A percentile compares a stretch with the other conserved stretches of the same genome.
Evolutionary conservation across 345 rosid species (phyloP).

Genomic region (Atalantia buxifolia): DNA sequence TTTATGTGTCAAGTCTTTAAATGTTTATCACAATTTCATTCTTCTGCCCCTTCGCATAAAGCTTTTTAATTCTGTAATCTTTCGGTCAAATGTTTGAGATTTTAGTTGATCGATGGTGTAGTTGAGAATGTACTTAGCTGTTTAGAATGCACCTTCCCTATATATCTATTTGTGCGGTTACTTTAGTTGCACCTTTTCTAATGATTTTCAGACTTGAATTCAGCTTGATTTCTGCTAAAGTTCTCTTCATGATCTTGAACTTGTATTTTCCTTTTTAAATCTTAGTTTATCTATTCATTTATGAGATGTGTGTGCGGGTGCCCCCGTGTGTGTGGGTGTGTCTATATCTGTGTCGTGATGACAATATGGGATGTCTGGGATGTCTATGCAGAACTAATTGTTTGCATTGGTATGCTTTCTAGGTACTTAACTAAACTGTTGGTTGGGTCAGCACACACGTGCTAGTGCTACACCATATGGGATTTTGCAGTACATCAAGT

Average conservation of each 20-base stretch:
- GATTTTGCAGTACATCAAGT: neutral
- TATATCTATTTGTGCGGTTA: no score
- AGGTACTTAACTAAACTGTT: conserved; percentile 14
- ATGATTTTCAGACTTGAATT: neutral
- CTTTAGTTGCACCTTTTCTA: neutral
- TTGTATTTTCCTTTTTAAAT: neutral
- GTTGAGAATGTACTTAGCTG: no score
- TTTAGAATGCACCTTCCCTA: neutral
- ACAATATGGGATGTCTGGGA: neutral
- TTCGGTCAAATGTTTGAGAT: no score
- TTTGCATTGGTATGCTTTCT: neutral
- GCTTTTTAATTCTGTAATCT: no score
- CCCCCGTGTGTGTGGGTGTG: neutral
- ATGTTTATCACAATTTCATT: no score
- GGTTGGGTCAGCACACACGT: neutral
- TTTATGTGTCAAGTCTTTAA: no score
- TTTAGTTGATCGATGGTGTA: no score
- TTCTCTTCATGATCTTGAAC: neutral
- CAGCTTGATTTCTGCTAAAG: neutral
- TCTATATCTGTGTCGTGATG: neutral
- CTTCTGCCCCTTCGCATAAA: no score
- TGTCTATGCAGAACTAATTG: neutral
- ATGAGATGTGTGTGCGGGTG: neutral
- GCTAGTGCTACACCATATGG: neutral
- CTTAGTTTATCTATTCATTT: neutral